A percentile compares a stretch with the other conserved stretches of the same genome.
These are phyloP conservation scores for Huntiella bhutanensis DNA, from an alignment of 2,329 filamentous ascomycete species.

Conservation along the genomic window DNA sequence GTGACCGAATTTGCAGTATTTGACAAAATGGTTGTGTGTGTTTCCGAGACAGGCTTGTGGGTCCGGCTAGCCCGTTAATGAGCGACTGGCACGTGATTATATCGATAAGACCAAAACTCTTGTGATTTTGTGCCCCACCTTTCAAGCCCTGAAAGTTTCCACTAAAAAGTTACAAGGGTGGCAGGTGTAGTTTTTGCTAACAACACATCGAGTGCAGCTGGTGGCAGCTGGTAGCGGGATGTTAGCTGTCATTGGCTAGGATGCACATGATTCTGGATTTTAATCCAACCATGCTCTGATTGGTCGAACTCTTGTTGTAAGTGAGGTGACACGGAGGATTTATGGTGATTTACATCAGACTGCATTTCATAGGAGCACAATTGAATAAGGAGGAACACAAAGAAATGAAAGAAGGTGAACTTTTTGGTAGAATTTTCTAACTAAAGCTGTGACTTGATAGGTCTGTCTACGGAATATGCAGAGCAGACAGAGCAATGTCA, in stretches of 20 bases:
- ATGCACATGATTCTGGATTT: too few relatives aligned
- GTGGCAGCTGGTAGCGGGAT: not conserved
- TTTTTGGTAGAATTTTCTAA: not conserved
- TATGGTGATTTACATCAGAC: too few relatives aligned
- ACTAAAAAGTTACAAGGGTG: not conserved
- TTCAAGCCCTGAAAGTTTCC: conserved; percentile 6
- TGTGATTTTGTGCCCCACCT: conserved; percentile 1
- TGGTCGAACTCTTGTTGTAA: too few relatives aligned
- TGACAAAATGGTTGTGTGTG: conserved; percentile 11
- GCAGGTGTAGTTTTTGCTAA: not conserved
- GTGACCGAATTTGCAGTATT: conserved; percentile 12
- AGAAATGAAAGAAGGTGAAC: not conserved
- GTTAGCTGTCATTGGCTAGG: too few relatives aligned
- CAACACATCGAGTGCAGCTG: not conserved
- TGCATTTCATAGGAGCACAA: not conserved
- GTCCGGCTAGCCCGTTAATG: conserved; percentile 8
- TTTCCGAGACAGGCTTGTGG: conserved; percentile 8
- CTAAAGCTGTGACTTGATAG: not conserved
- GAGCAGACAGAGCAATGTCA: not conserved
- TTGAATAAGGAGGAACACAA: not conserved
- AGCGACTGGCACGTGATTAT: conserved; percentile 7
- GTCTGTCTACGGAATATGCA: not conserved
- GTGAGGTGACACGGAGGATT: too few relatives aligned
- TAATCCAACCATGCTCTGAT: too few relatives aligned
- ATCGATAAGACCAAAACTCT: conserved; percentile 5